These are phyloP conservation scores for Colletotrichum musae DNA, from an alignment of 2,329 filamentous ascomycete genomes.

Conservation along the genomic window DNA sequence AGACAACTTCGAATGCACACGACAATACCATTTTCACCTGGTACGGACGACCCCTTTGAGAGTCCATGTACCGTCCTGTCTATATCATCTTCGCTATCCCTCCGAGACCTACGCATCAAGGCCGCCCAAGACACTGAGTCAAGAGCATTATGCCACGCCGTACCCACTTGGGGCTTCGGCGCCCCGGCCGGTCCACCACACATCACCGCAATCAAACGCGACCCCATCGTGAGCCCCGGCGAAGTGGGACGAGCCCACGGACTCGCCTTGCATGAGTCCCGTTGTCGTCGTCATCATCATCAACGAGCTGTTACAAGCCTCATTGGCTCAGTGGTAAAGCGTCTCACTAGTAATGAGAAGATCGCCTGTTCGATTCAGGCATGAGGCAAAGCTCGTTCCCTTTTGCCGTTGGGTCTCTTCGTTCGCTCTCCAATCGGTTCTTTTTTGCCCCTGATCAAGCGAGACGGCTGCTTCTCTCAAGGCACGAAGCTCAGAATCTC, in stretches of 20 bases:
- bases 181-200: background rate
- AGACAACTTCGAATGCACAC: too few relatives aligned
- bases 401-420: background rate
- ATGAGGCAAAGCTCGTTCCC: conserved; percentile 8
- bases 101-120: too few relatives aligned
- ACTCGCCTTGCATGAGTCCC: background rate
- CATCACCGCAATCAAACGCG: background rate
- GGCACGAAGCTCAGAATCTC: conserved; percentile 12
- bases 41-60: too few relatives aligned
- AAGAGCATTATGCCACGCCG: too few relatives aligned
- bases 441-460: too few relatives aligned
- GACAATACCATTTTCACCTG: too few relatives aligned
- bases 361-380: conserved; percentile 31
- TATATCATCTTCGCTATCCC: too few relatives aligned
- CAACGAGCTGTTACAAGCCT: background rate
- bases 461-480: too few relatives aligned
- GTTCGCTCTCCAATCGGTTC: background rate
- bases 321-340: conserved; percentile 30
- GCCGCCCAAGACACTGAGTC: too few relatives aligned
- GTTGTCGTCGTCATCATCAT: too few relatives aligned
- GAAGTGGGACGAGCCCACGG: conserved; percentile 11
- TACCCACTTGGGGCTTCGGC: background rate
- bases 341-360: conserved; percentile 32
- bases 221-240: background rate
- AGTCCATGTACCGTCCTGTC: too few relatives aligned